phyloP scores from a whole-genome alignment of 805 yeast species.

The Phaffomyces antillensis region DNA sequence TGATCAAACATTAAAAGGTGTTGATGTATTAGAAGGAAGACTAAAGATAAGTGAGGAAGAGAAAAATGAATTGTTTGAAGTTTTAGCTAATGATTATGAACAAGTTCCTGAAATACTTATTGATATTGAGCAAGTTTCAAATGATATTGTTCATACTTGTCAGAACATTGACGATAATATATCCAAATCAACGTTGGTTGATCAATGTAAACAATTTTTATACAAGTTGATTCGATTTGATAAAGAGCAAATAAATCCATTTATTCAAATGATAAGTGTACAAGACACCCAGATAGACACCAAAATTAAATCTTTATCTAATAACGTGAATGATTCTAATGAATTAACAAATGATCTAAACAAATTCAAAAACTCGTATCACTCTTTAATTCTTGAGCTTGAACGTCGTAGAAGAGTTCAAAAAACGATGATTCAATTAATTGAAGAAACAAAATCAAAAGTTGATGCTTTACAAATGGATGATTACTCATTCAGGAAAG shows the following conservation, averaged over 20 bases:
- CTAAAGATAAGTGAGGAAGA: constrained; percentile 25
- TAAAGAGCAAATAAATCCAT: constrained; percentile 5
- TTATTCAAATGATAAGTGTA: background rate
- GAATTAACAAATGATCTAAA: background rate
- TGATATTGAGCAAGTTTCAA: constrained; percentile 35
- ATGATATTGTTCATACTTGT: constrained; percentile 22
- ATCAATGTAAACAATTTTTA: constrained; percentile 17
- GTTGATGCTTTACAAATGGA: constrained; percentile 33
- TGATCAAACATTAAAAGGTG: constrained; percentile 63
- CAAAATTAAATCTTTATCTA: background rate
- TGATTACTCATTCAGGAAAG: constrained; percentile 36
- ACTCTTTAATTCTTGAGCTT: constrained; percentile 44
- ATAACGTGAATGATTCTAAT: background rate
- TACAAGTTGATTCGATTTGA: constrained; percentile 21
- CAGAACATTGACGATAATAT: constrained; percentile 23
- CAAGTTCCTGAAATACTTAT: constrained; percentile 53
- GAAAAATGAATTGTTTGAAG: constrained; percentile 34
- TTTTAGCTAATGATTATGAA: constrained; percentile 43
- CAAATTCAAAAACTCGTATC: constrained; percentile 45
- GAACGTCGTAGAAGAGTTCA: constrained; percentile 41
- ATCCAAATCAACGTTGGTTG: constrained; percentile 23
- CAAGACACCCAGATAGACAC: constrained; percentile 7
- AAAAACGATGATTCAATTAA: constrained; percentile 30
- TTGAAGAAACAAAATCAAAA: constrained; percentile 34
- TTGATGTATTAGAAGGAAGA: constrained; percentile 27